These are phyloP conservation scores for Coemansia sp. DNA, from an alignment of 192 early-diverging fungal species.

Conservation along the genomic window DNA sequence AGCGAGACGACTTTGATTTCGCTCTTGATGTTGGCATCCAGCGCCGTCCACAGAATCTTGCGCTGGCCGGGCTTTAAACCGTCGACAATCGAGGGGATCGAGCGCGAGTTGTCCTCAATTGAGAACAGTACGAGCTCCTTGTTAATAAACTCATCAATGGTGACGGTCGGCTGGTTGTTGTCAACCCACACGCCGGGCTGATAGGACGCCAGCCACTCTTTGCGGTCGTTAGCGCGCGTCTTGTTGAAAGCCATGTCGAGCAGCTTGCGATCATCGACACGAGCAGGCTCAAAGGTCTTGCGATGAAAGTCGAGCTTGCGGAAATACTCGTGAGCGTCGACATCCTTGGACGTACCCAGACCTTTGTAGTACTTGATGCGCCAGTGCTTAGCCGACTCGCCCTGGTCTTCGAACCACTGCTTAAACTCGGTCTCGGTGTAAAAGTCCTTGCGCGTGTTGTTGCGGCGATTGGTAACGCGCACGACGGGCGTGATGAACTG, in stretches of 20 bases:
- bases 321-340: slow-evolving; percentile 94
- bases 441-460: slow-evolving; percentile 70
- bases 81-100: slow-evolving; percentile 93
- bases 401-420: slow-evolving; percentile 71
- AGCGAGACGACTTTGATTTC: slow-evolving; percentile 93
- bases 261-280: slow-evolving; percentile 69
- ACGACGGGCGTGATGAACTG: slow-evolving; percentile 99
- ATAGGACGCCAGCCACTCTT: slow-evolving; percentile 86
- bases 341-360: slow-evolving; percentile 84
- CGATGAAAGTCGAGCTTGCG: slow-evolving; percentile 76
- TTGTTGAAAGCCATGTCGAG: slow-evolving; percentile 99
- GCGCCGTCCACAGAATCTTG: slow-evolving; percentile 88
- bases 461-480: slow-evolving; percentile 65
- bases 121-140: slow-evolving; percentile 93
- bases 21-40: slow-evolving; percentile 77
- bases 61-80: slow-evolving; percentile 97
- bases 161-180: slow-evolving; percentile 74
- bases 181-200: slow-evolving; percentile 92
- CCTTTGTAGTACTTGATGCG: slow-evolving; percentile 97
- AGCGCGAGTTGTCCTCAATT: slow-evolving; percentile 92
- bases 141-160: slow-evolving; percentile 92
- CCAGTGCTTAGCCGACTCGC: slow-evolving; percentile 80
- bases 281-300: slow-evolving; percentile 71
- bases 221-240: slow-evolving; percentile 91
- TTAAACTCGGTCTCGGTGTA: slow-evolving; percentile 95